Percentiles rank a stretch among this genome's conserved stretches.
Conservation (phyloP, 202 grass and related monocot genomes). For the Setaria italica region DNA sequence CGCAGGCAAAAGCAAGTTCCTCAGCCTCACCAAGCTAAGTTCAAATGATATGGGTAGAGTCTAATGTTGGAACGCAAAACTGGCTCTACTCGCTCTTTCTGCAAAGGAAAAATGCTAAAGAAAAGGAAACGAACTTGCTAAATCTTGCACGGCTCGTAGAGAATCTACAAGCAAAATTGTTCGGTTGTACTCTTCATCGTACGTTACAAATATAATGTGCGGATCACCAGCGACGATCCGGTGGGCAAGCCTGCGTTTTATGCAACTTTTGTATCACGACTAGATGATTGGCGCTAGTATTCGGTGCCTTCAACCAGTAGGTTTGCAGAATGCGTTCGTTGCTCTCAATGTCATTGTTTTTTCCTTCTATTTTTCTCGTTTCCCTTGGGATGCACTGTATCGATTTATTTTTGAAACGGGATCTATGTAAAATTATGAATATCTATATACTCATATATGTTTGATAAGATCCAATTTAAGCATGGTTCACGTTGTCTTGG, state of each 20-base stretch:
- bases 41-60: slow-evolving; percentile 9
- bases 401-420: too few relatives aligned
- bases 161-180: slow-evolving; percentile 13
- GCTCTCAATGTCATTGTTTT: background rate
- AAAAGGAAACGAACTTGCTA: background rate
- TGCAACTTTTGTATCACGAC: background rate
- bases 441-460: too few relatives aligned
- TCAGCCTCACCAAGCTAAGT: background rate
- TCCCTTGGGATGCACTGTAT: too few relatives aligned
- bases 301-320: background rate
- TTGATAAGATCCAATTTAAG: too few relatives aligned
- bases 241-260: background rate
- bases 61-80: slow-evolving; percentile 15
- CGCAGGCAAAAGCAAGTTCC: background rate
- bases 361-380: background rate
- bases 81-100: background rate
- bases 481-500: background rate
- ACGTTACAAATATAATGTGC: background rate
- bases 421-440: too few relatives aligned
- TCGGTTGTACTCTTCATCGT: background rate
- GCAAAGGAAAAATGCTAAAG: background rate
- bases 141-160: slow-evolving; percentile 2
- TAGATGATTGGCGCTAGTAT: background rate
- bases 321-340: background rate
- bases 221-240: background rate